Evolutionary conservation across 352 stramenopile species (phyloP).

Genomic region (Globisporangium apiculatum): DNA sequence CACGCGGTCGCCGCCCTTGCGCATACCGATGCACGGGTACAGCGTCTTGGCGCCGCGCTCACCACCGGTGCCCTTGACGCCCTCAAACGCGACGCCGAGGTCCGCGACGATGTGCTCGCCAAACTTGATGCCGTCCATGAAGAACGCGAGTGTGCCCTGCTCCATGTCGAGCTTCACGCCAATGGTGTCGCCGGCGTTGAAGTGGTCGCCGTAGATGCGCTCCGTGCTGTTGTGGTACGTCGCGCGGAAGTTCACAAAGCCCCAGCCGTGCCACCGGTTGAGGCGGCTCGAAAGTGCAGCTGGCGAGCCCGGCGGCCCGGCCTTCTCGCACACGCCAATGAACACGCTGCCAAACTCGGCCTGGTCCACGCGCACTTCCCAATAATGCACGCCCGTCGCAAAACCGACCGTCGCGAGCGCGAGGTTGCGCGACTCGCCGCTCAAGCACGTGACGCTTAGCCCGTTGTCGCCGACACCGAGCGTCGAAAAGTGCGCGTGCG

Average conservation of each 20-base stretch:
- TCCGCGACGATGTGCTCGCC: constrained; percentile 98
- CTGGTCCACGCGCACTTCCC: constrained; percentile 96
- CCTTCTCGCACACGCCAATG: constrained; percentile 93
- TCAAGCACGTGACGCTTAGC: constrained; percentile 74
- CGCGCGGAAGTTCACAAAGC: constrained; percentile 97
- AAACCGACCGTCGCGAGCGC: constrained; percentile 84
- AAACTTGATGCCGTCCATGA: constrained; percentile 99
- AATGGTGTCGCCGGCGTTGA: constrained; percentile 96
- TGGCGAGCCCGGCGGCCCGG: constrained; percentile 68
- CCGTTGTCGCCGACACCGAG: constrained; percentile 71
- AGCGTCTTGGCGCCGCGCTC: constrained; percentile 85
- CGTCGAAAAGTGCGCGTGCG: constrained; percentile 71
- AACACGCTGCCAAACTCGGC: constrained; percentile 97
- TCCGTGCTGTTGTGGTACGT: constrained; percentile 92
- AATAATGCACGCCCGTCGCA: constrained; percentile 94
- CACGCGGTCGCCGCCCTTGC: constrained; percentile 92
- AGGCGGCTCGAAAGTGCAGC: constrained; percentile 65
- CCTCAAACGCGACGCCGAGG: constrained; percentile 95
- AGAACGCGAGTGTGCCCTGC: constrained; percentile 95
- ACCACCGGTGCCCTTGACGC: constrained; percentile 80
- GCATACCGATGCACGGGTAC: constrained; percentile 95
- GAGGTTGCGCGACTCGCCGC: constrained; percentile 81
- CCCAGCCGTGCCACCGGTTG: constrained; percentile 91
- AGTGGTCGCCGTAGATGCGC: constrained; percentile 85
- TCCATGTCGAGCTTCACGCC: constrained; percentile 99